Base-by-base conservation (phyloP, 2,329 filamentous ascomycete genomes). In the Aspergillus tanneri region DNA sequence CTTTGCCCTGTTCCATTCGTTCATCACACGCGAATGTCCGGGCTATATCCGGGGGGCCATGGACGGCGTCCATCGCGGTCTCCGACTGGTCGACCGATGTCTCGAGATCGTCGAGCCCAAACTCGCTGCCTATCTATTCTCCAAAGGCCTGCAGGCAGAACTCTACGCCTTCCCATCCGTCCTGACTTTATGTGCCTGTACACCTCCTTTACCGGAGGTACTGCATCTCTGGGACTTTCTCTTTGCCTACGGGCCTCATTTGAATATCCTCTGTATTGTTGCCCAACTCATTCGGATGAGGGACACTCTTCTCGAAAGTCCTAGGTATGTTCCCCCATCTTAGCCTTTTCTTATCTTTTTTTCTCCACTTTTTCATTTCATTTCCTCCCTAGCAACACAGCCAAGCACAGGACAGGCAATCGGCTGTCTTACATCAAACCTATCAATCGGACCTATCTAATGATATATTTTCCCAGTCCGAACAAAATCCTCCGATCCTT, bases 111-210 rank as follows among this genome's bases (percentile, higher is more conserved):
- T 96, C 39, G 93, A 97, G 65, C 85, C 88, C 1, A 93, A 91
- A 68, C 78, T 99, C 37, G 90, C 87, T 62, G 75, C 84, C 21
- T 90, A 96, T 67, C 80, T 99, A 23, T 86, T 88, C 49, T 84
- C 85, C 46, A 95, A 96, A 69, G 88, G 88, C 10, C 83, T 99
- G 69, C 86, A 90, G 53, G 93, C 93, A 2, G 89, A 96, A 73
- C 87, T 99, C 46, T 99, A 97, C 67, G 93, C 92, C 2, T 99
- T 99, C 63, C 90, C 93, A 2, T 95, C 89, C 1, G 93, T 99
- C 0, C 76, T 97, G 55, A 99, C 93, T 0, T 80, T 99, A 42
- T 96, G 90, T 64, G 93, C 93, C 21, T 97, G 93, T 69, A 99
- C 93, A 12, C 93, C 93, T 12, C 93, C 93, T 2, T 72, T 99